phyloP scores from a whole-genome alignment of 495 filamentous ascomycete species.

The Podospora conica region DNA sequence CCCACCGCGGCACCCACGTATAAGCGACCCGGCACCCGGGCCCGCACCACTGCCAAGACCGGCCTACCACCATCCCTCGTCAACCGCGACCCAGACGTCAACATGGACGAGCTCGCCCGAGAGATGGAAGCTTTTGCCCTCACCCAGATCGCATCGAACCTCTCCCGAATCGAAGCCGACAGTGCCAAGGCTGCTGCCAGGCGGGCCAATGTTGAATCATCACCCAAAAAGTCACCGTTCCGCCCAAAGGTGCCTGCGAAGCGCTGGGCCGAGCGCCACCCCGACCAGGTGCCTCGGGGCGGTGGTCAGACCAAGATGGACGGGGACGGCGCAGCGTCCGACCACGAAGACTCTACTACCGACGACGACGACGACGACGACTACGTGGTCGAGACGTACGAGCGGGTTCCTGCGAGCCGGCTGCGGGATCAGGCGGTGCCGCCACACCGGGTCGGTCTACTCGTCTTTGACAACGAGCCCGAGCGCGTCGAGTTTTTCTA shows the following conservation, averaged over 20 bases:
- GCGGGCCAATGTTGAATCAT: conserved; percentile 13
- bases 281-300: conserved; percentile 26
- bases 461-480: conserved; percentile 47
- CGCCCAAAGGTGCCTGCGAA: conserved; percentile 41
- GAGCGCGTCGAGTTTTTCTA: conserved; percentile 48
- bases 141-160: conserved; percentile 40
- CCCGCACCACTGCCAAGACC: conserved; percentile 19
- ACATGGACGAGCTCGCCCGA: conserved; percentile 40
- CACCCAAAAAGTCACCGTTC: conserved; percentile 25
- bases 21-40: conserved; percentile 21
- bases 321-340: conserved; percentile 12
- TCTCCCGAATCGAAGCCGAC: conserved; percentile 32
- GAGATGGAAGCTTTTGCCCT: conserved; percentile 47
- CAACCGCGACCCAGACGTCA: conserved; percentile 33
- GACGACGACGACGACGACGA: conserved; percentile 43
- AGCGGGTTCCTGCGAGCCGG: conserved; percentile 44
- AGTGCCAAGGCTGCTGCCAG: conserved; percentile 12
- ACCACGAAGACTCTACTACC: conserved; percentile 28
- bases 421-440: conserved; percentile 33
- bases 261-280: conserved; percentile 46
- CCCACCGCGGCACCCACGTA: conserved; percentile 2
- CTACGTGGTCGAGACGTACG: conserved; percentile 49
- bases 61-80: conserved; percentile 36
- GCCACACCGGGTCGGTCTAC: conserved; percentile 38
- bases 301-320: conserved; percentile 4